These are phyloP conservation scores for Copromyces sp. DNA, from an alignment of 495 filamentous ascomycete species.

Conservation along the genomic window DNA sequence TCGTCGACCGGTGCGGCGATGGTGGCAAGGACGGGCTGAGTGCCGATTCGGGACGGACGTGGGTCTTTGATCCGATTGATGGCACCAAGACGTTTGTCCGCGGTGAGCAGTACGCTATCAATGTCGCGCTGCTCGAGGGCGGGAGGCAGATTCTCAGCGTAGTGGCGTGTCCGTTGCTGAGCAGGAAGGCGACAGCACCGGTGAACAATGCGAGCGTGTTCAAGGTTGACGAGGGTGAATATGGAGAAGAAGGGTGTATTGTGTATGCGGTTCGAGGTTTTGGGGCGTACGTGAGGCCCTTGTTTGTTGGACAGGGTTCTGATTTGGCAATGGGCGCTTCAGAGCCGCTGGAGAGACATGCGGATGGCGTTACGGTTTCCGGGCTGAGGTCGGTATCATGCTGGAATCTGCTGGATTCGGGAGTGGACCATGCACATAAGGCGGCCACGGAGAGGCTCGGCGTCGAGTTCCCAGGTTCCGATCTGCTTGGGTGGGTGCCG, in stretches of 20 bases:
- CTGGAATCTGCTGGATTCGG: conserved; percentile 30
- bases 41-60: conserved; percentile 32
- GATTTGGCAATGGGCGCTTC: not conserved
- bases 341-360: conserved; percentile 14
- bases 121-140: conserved; percentile 31
- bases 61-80: conserved; percentile 66
- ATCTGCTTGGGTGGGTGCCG: conserved; percentile 54
- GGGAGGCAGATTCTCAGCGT: conserved; percentile 29
- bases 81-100: conserved; percentile 57
- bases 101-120: conserved; percentile 50
- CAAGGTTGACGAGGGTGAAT: conserved; percentile 30
- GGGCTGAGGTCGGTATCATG: conserved; percentile 29
- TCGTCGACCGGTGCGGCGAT: conserved; percentile 52
- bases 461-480: conserved; percentile 39
- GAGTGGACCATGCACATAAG: conserved; percentile 33
- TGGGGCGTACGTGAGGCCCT: conserved; percentile 43
- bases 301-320: conserved; percentile 17
- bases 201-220: conserved; percentile 35
- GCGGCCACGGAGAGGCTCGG: conserved; percentile 37
- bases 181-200: conserved; percentile 26
- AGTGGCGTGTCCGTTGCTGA: conserved; percentile 49
- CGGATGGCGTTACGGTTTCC: conserved; percentile 24
- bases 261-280: conserved; percentile 46
- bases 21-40: conserved; percentile 17
- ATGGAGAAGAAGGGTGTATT: conserved; percentile 34